Evolutionary conservation across 345 rosid genomes (phyloP), one percentile per base, ranked within the genome.

Genomic region (Kernera saxatilis): DNA sequence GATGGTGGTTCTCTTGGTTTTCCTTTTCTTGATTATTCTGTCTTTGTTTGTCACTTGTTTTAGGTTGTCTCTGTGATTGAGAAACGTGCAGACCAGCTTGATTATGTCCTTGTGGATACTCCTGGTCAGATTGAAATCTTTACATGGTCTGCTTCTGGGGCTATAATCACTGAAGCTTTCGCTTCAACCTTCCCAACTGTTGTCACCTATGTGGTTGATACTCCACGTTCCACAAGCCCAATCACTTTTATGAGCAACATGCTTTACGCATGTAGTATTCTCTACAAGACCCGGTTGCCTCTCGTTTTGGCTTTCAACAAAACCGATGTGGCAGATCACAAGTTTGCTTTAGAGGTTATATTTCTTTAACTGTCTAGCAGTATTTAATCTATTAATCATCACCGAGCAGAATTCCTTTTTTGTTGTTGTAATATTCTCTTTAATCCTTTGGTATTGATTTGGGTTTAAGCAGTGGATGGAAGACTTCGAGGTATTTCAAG

Each of bases 91-190:
- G 86, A 87, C 72, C 89, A 89, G 77, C 91, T 89, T 79, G 96
- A 89, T 74, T 89, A 87, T 78, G 93, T 90, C 64, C 80, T 90
- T 36, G 96, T 86, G 76, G 96, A 90, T 69, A 90, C 96, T 49
- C 96, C 96, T 74, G 93, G 96, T 61, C 96, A 90, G 76, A 90
- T 87, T 77, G 96, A 90, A 81, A 90, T 90, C 70, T 87, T 90
- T 37, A 90, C 96, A 22, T 90, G 96, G 96, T 90, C 96, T 73
- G 96, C 96, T 65, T 90, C 96, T 26, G 96, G 96, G 37, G 96
- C 96, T 71, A 87, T 90, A 32, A 90, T 90, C 61, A 90, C 96
- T 36, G 96, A 90, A 83, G 84, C 96, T 46, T 90, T 87, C 48
- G 96, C 96, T 41, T 90, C 96, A 14, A 86, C 96, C 7, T 90